Evolutionary conservation across 192 early-diverging fungal genomes (phyloP), one percentile per base, ranked within the genome.

Genomic region (Mortierella alpina): DNA sequence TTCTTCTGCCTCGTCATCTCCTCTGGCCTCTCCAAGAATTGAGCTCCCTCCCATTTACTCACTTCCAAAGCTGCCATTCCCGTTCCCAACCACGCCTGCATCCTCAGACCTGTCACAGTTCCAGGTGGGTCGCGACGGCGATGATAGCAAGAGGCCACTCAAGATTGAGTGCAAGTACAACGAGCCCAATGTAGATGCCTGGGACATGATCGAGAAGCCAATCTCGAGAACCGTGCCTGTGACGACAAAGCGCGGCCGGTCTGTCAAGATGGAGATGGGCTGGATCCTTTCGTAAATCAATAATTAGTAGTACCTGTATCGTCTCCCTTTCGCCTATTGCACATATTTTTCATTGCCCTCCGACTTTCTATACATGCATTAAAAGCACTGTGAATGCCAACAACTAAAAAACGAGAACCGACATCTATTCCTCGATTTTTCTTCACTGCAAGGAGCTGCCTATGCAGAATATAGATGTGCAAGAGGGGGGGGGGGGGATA

Each of bases 151-250:
- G 51, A 54, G 63, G 13, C 69, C 69, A 10, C 62, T 79, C 56
- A 51, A 71, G 69, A 79, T 79, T 54, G 76, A 52, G 51, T 79
- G 76, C 76, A 79, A 79, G 69, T 79, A 72, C 69, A 79, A 79
- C 47, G 76, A 79, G 59, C 76, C 76, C 55, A 79, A 79, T 46
- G 69, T 79, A 12, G 76, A 79, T 58, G 76, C 76, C 10, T 79
- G 76, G 76, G 76, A 79, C 41, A 67, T 79, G 76, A 79, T 79
- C 20, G 76, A 79, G 69, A 71, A 65, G 69, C 76, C 76, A 0
- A 42, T 79, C 18, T 79, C 76, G 40, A 63, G 69, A 15, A 52
- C 63, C 6, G 52, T 67, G 12, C 57, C 68, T 23, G 47, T 67
- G n/a, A 50, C 64, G 31, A 66, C 69, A 11, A 79, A 71, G 69